A percentile compares a stretch with the other conserved stretches of the same genome.
Evolutionary conservation across 495 filamentous ascomycete genomes (phyloP).

Genomic region (Daldinia decipiens): DNA sequence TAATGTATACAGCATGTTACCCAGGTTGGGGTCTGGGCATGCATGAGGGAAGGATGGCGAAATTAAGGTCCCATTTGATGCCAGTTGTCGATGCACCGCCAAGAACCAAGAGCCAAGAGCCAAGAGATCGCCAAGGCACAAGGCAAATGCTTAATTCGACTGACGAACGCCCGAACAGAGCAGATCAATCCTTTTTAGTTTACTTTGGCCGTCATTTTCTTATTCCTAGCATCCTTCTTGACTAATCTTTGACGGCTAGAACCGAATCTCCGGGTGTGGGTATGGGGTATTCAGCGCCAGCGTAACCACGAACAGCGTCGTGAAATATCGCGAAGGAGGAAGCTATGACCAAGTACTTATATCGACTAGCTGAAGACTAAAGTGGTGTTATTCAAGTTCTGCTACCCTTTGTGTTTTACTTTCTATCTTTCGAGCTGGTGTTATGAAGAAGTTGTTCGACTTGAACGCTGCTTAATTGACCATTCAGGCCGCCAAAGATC

Average conservation of each 20-base stretch:
- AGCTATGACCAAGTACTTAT: not conserved
- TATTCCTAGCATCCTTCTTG: not conserved
- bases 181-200: constrained; percentile 20
- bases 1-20: not conserved
- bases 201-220: not conserved
- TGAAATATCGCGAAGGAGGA: not conserved
- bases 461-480: not conserved
- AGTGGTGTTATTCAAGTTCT: not conserved
- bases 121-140: constrained; percentile 51
- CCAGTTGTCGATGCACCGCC: constrained; percentile 28
- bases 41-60: constrained; percentile 18
- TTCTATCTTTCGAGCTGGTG: not conserved
- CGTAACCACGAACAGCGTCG: not conserved
- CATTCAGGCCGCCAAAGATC: not conserved
- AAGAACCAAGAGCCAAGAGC: constrained; percentile 21
- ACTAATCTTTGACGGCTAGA: not conserved
- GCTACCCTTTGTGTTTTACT: not conserved
- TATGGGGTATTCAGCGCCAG: not conserved
- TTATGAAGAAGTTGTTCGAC: not conserved
- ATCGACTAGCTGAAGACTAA: not conserved
- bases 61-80: constrained; percentile 36
- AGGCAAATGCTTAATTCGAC: constrained; percentile 46
- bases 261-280: not conserved
- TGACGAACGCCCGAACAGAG: constrained; percentile 11
- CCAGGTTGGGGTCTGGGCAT: not conserved